Conservation (phyloP, 176 grass and related monocot species). For the Chrysopogon serrulatus region DNA sequence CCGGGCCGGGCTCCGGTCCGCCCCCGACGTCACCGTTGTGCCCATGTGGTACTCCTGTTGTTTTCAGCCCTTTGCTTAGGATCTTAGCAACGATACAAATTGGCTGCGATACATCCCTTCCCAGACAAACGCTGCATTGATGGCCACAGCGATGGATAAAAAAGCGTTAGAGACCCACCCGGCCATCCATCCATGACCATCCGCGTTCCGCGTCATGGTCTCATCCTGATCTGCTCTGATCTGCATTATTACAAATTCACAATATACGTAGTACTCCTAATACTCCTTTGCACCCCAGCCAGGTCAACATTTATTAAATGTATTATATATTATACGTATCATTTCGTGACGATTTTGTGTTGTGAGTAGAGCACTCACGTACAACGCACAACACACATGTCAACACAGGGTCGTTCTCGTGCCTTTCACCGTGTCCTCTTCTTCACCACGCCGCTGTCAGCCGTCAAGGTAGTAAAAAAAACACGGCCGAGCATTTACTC, state of each 20-base stretch:
- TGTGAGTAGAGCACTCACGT: not conserved
- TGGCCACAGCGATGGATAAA: not conserved
- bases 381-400: not conserved
- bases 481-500: not conserved
- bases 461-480: not conserved
- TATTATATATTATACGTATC: not conserved
- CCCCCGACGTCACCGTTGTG: not conserved
- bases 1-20: not conserved
- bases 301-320: not conserved
- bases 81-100: conserved; percentile 20
- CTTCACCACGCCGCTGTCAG: not conserved
- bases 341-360: not conserved
- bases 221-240: not conserved
- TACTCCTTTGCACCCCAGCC: not conserved
- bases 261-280: no score
- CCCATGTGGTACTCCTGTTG: conserved; percentile 2
- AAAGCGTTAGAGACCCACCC: not conserved
- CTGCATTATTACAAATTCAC: no score
- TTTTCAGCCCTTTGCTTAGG: conserved; percentile 30
- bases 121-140: conserved; percentile 12
- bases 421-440: not conserved
- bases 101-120: conserved; percentile 8
- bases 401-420: not conserved
- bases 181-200: no score
- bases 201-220: no score